Conservation (phyloP, 306 rosid species). For the Sphenostylis stenocarpa region DNA sequence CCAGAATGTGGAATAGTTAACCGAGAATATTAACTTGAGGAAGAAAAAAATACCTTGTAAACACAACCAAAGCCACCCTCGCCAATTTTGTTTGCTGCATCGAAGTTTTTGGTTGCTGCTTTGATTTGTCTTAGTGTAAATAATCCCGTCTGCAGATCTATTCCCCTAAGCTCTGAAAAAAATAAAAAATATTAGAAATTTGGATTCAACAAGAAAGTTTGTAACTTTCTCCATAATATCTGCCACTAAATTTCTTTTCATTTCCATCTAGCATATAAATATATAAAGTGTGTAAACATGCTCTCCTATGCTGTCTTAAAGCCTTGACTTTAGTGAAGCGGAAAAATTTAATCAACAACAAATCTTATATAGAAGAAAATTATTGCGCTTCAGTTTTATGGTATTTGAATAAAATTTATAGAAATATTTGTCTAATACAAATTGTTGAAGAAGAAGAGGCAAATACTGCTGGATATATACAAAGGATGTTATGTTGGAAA, state of each 20-base stretch:
- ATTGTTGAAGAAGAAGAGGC: neutral
- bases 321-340: conserved; percentile 2
- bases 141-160: conserved; percentile 83
- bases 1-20: neutral
- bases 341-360: neutral
- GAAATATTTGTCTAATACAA: neutral
- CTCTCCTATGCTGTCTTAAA: conserved; percentile 1
- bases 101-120: conserved; percentile 81
- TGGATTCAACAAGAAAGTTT: conserved; percentile 17
- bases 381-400: neutral
- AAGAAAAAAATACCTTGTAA: conserved; percentile 62
- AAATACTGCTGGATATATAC: neutral
- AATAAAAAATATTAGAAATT: neutral
- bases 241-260: neutral
- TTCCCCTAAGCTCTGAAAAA: conserved; percentile 66
- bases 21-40: neutral
- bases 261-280: neutral
- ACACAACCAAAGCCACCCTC: conserved; percentile 98
- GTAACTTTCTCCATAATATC: conserved; percentile 5
- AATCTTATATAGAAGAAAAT: conserved; percentile 3
- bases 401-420: neutral
- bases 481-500: neutral
- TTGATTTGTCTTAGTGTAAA: conserved; percentile 81
- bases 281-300: neutral
- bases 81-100: conserved; percentile 73